phyloP scores from a whole-genome alignment of 768 basidiomycete genomes.

The Mycena belliarum region DNA sequence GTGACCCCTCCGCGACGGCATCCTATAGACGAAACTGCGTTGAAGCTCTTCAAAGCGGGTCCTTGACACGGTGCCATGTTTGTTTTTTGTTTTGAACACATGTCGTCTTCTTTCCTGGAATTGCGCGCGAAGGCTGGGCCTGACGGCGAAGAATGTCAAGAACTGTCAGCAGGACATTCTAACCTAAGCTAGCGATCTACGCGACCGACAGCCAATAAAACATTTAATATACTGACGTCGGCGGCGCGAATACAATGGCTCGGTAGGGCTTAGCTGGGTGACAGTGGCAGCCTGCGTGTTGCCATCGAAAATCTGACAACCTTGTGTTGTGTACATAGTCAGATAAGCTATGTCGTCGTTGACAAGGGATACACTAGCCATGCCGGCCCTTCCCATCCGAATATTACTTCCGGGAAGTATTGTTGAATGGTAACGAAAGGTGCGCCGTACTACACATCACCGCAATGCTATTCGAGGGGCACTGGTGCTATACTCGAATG shows the following conservation, averaged over 20 bases:
- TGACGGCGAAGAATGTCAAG: constrained; percentile 7
- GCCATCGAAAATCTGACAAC: too few relatives aligned
- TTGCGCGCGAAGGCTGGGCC: not conserved
- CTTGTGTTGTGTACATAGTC: constrained; percentile 15
- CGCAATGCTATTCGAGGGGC: not conserved
- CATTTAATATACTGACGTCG: not conserved
- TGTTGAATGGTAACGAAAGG: constrained; percentile 4
- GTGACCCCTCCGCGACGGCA: constrained; percentile 65
- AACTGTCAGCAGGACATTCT: not conserved
- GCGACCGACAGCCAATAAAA: not conserved
- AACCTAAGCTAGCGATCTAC: not conserved
- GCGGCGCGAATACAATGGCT: not conserved
- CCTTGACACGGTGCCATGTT: constrained; percentile 4
- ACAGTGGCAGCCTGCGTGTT: constrained; percentile 2
- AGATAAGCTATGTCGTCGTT: constrained; percentile 14
- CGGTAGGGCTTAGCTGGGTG: not conserved
- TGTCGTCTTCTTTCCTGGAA: not conserved
- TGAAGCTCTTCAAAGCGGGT: constrained; percentile 38
- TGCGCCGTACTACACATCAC: not conserved
- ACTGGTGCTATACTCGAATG: not conserved
- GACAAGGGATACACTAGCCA: constrained; percentile 3
- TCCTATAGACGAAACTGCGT: constrained; percentile 59
- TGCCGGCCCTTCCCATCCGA: not conserved
- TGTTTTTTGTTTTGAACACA: not conserved
- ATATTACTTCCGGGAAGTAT: not conserved